phyloP scores from a whole-genome alignment of 2,329 filamentous ascomycete species.

The Aspergillus fijiensis region DNA sequence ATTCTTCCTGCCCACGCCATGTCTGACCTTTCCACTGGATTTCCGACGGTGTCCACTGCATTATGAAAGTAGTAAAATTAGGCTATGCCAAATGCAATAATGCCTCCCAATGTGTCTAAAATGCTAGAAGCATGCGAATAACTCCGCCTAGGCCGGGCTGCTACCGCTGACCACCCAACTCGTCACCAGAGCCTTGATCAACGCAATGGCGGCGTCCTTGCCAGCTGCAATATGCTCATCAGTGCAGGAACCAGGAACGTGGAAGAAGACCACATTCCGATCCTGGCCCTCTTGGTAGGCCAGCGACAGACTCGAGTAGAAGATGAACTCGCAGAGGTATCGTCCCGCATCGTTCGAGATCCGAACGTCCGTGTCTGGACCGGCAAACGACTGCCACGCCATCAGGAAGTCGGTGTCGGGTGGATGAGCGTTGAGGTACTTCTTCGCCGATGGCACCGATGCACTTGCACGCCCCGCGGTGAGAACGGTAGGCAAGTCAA shows the following conservation, averaged over 20 bases:
- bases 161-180: constrained; percentile 37
- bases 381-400: constrained; percentile 34
- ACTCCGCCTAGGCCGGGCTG: background rate
- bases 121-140: background rate
- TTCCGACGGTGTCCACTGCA: background rate
- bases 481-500: constrained; percentile 53
- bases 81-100: background rate
- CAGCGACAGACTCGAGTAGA: constrained; percentile 64
- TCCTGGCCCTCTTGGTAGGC: constrained; percentile 32
- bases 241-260: constrained; percentile 64
- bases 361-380: constrained; percentile 44
- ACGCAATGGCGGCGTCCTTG: constrained; percentile 40
- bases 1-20: background rate
- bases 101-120: background rate
- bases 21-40: background rate
- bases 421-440: constrained; percentile 25
- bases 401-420: constrained; percentile 36
- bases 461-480: constrained; percentile 44
- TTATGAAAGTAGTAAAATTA: background rate
- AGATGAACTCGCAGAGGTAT: constrained; percentile 78
- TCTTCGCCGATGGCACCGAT: constrained; percentile 9
- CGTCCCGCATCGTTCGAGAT: constrained; percentile 69
- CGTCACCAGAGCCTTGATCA: constrained; percentile 44
- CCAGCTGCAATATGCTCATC: constrained; percentile 46
- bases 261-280: constrained; percentile 64